Base-by-base conservation (phyloP, 106 monocot genomes). In the Dendrobium catenatum region DNA sequence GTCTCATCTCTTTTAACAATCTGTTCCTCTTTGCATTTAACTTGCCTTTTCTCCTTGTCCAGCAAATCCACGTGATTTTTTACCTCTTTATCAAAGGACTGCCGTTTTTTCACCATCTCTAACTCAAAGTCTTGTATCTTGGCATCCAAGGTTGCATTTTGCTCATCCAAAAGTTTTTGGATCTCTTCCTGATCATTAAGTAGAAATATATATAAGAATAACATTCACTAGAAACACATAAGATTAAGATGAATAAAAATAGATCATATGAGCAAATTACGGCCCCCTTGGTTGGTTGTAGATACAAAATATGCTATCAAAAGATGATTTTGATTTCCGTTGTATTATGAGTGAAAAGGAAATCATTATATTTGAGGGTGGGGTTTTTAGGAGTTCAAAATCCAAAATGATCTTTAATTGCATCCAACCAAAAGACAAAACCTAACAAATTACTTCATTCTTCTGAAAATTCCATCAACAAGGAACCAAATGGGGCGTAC, bases 111-210 rank as follows among this genome's bases (percentile, higher is more conserved):
- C 66, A 88, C 82, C 80, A 98, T 24, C 67, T 98, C 94, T 55
- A 84, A 42, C 40, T 94, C 97, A 85, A 95, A 92, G 40, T 91
- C 97, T 20, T 73, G 85, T 41, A 79, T 88, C 83, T 94, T 95
- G 24, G 80, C 82, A 80, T 88, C 87, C 75, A 98, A 81, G 40
- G 31, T 37, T 40, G 80, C 79, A 54, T 85, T 86, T 66, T 98
- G 94, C 16, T 95, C 84, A 84, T 98, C 91, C 79, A 98, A 61
- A 80, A 98, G 89, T 88, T 91, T 98, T 80, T 98, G 92, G 2
- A 98, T 85, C 80, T 86, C 97, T 82, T 87, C 85, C 97, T 98
- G 13, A 10, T 20, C 16, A 75, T 43, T 44, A 44, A 43, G 15
- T 75, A 43, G 18, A 75, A 44, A 75, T 33, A 13, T 72, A 72